Percentiles rank a stretch among this genome's conserved stretches.
phyloP scores from a whole-genome alignment of 176 grass and related monocot genomes.

The Alloteropsis semialata region DNA sequence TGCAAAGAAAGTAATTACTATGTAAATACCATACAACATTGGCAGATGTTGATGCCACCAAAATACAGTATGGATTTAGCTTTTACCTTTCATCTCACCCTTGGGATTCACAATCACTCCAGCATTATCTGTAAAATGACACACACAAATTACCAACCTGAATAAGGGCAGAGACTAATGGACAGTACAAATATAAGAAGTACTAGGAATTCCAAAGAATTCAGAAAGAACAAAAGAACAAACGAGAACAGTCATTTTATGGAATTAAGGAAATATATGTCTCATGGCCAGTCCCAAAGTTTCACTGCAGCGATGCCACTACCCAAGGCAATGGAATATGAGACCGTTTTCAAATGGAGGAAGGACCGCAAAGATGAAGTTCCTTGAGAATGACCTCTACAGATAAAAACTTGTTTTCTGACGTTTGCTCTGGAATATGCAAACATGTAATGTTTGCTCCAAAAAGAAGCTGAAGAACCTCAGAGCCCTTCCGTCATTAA shows the following conservation, averaged over 20 bases:
- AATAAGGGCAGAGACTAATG: background rate
- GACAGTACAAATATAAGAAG: background rate
- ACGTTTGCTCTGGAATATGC: slow-evolving; percentile 15
- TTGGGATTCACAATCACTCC: slow-evolving; percentile 65
- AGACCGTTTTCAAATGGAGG: background rate
- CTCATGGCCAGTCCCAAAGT: slow-evolving; percentile 25
- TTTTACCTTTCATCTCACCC: slow-evolving; percentile 60
- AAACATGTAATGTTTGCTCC: slow-evolving; percentile 26
- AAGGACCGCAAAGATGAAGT: too few relatives aligned
- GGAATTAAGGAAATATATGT: background rate
- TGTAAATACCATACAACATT: background rate
- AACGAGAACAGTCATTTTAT: too few relatives aligned
- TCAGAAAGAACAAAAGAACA: too few relatives aligned
- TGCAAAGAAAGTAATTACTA: background rate
- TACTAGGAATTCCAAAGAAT: background rate
- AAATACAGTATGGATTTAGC: fast-evolving
- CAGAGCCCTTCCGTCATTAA: background rate
- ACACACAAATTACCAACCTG: background rate
- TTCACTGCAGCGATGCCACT: background rate
- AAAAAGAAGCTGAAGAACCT: slow-evolving; percentile 18
- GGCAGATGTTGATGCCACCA: background rate
- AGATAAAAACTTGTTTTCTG: slow-evolving; percentile 1
- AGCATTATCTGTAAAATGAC: slow-evolving; percentile 49
- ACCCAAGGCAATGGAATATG: slow-evolving; percentile 9
- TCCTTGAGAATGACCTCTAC: slow-evolving; percentile 10